A percentile compares a stretch with the other conserved stretches of the same genome.
Evolutionary conservation across 2,329 filamentous ascomycete species (phyloP).

Genomic region (Sporothrix dimorphospora): DNA sequence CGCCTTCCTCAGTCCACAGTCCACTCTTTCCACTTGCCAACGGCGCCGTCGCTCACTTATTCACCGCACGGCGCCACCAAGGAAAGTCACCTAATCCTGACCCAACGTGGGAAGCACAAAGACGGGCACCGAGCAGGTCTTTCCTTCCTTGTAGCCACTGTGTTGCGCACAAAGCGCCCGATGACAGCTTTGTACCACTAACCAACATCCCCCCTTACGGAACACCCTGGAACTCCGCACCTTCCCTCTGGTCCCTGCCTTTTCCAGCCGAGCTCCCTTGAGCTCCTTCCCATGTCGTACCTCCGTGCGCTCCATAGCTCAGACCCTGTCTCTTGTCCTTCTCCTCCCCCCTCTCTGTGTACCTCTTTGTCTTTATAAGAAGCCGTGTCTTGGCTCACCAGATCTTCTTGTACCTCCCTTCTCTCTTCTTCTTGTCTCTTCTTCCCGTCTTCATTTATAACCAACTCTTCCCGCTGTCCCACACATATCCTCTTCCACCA

Average conservation of each 20-base stretch:
- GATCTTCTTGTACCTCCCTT: neutral
- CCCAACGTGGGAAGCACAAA: neutral
- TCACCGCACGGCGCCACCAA: neutral
- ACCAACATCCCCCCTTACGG: neutral
- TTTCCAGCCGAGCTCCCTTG: neutral
- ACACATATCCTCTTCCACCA: neutral
- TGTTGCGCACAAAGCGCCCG: neutral
- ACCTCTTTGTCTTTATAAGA: constrained; percentile 27
- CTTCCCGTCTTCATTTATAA: neutral
- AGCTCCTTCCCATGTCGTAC: constrained; percentile 14
- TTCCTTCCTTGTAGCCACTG: neutral
- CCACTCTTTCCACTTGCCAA: neutral
- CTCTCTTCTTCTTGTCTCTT: neutral
- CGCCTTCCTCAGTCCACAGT: neutral
- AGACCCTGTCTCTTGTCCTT: neutral
- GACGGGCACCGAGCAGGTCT: neutral
- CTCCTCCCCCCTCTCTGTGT: neutral
- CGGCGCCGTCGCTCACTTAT: neutral
- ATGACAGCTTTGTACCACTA: neutral
- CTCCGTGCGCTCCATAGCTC: neutral
- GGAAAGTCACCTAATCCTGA: neutral
- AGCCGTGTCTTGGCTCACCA: constrained; percentile 22
- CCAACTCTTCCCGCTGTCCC: neutral
- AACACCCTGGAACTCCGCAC: neutral
- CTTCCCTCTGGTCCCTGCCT: neutral